phyloP scores from a whole-genome alignment of 1,284 basidiomycete genomes.

The Hymenochaete sp. region DNA sequence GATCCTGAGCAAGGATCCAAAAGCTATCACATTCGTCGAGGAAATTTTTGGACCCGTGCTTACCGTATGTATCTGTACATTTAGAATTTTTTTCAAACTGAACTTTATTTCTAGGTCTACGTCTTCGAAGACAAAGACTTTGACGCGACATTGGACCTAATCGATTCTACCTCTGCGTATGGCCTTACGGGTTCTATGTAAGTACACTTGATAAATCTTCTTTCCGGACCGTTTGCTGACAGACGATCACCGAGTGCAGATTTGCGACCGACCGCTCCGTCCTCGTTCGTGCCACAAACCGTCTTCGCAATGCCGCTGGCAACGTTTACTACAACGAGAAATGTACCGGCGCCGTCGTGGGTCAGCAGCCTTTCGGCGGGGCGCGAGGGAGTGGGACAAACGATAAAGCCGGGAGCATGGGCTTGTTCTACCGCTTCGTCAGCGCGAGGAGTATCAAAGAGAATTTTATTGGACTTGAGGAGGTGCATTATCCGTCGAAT shows the following conservation, averaged over 20 bases:
- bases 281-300: conserved; percentile 67
- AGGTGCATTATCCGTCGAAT: conserved; percentile 82
- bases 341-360: conserved; percentile 92
- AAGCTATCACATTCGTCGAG: conserved; percentile 85
- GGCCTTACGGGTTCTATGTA: conserved; percentile 87
- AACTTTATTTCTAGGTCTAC: conserved; percentile 46
- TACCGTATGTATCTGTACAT: conserved; percentile 48
- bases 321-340: conserved; percentile 96
- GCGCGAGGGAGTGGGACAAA: conserved; percentile 92
- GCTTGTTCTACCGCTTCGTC: conserved; percentile 85
- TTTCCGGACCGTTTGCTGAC: not conserved
- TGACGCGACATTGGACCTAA: conserved; percentile 78
- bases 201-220: conserved; percentile 25
- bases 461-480: conserved; percentile 76
- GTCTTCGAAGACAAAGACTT: conserved; percentile 80
- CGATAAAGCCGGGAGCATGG: conserved; percentile 93
- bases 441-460: conserved; percentile 95
- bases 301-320: conserved; percentile 77
- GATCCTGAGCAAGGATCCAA: conserved; percentile 89
- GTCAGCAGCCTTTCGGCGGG: conserved; percentile 96
- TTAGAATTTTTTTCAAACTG: conserved; percentile 11
- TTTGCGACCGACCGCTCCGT: conserved; percentile 77
- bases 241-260: conserved; percentile 34
- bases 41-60: conserved; percentile 98
- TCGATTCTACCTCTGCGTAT: conserved; percentile 85